These are phyloP conservation scores for Crithidia sp. DNA, from an alignment of 208 protist species.

Conservation along the genomic window DNA sequence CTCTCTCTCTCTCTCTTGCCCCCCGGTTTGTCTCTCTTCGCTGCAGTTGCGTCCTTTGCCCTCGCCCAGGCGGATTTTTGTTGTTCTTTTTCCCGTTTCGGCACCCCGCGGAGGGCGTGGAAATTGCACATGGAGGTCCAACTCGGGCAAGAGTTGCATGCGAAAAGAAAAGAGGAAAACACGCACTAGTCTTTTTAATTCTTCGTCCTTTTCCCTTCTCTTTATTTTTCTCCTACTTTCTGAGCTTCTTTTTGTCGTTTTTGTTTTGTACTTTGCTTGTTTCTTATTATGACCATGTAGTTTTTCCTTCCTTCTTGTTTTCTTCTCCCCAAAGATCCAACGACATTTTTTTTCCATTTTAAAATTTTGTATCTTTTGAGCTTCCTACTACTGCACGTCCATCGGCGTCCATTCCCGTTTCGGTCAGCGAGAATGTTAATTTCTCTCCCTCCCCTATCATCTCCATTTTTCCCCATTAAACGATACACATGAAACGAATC, in stretches of 20 bases:
- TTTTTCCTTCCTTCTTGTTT: neutral
- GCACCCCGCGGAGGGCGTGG: too few species aligned
- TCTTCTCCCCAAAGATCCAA: neutral
- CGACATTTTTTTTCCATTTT: neutral
- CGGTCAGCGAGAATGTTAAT: neutral
- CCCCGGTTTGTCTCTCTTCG: too few species aligned
- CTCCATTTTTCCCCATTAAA: neutral
- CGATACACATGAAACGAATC: too few species aligned
- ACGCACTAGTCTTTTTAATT: too few species aligned
- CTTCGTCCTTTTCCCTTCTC: neutral
- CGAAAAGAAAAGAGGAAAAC: too few species aligned
- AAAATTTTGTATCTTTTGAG: neutral
- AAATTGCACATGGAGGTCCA: too few species aligned
- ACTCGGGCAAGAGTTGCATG: too few species aligned
- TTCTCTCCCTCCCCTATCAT: slow-evolving; percentile 8
- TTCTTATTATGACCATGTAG: slow-evolving; percentile 6
- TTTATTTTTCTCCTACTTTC: neutral
- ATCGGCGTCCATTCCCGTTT: slow-evolving; percentile 1
- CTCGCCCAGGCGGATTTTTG: neutral
- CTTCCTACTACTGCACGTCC: too few species aligned
- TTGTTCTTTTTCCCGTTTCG: neutral
- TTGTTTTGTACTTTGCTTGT: neutral
- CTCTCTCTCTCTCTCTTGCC: too few species aligned
- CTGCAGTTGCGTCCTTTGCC: too few species aligned
- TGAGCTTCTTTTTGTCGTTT: slow-evolving; percentile 14